Evolutionary conservation across 2,329 filamentous ascomycete genomes (phyloP).

Genomic region (Claviceps lovelessii): DNA sequence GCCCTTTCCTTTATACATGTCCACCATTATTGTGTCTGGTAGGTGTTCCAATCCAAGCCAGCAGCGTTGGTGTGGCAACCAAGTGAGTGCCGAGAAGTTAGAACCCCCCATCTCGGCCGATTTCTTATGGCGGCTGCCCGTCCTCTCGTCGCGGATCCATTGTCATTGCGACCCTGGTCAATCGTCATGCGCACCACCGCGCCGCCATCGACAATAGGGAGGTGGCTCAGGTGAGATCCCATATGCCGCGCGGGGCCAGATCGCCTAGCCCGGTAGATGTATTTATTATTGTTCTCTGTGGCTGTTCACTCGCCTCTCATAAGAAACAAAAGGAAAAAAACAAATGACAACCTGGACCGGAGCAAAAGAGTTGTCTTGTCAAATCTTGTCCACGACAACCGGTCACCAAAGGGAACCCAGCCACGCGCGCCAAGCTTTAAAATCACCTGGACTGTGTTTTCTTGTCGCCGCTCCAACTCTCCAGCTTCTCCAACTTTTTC

Average conservation of each 20-base stretch:
- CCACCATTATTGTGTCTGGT: neutral
- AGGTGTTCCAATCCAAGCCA: neutral
- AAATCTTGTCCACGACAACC: neutral
- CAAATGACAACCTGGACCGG: neutral
- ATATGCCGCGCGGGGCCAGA: neutral
- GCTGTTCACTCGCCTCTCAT: neutral
- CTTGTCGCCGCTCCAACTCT: neutral
- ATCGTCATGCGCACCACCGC: conserved; percentile 5
- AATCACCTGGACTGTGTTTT: conserved; percentile 1
- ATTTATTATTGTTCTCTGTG: neutral
- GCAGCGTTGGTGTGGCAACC: conserved; percentile 3
- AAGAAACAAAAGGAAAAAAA: neutral
- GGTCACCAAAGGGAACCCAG: neutral
- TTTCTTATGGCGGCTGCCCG: neutral
- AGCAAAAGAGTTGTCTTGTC: neutral
- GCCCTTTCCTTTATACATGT: neutral
- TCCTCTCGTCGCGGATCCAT: neutral
- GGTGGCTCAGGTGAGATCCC: neutral
- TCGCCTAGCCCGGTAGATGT: neutral
- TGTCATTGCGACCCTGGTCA: conserved; percentile 6
- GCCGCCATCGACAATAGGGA: conserved; percentile 5
- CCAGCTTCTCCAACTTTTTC: neutral
- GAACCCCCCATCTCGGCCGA: neutral
- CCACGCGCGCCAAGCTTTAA: neutral
- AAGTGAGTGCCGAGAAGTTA: neutral